These are phyloP conservation scores for Aureoboletus auriporus DNA, from an alignment of 768 basidiomycete genomes.

Conservation along the genomic window DNA sequence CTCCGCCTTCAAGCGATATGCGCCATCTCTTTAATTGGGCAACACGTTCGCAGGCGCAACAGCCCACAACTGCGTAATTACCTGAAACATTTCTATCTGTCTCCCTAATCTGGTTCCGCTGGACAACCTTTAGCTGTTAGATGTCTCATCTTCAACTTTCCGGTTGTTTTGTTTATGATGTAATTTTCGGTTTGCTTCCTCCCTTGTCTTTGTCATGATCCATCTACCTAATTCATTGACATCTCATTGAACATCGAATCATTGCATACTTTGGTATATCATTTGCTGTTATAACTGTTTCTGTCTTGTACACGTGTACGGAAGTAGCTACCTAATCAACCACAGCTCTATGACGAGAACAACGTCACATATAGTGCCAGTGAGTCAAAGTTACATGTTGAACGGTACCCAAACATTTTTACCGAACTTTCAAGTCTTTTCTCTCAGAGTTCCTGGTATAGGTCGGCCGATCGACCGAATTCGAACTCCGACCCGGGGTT, in stretches of 20 bases:
- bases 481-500: too few relatives aligned
- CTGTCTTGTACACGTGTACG: slow-evolving; percentile 25
- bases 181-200: slow-evolving; percentile 22
- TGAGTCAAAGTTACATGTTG: too few relatives aligned
- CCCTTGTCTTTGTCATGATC: slow-evolving; percentile 14
- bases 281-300: slow-evolving; percentile 26
- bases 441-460: too few relatives aligned
- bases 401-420: too few relatives aligned
- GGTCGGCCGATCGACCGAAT: too few relatives aligned
- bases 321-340: slow-evolving; percentile 22
- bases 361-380: not conserved
- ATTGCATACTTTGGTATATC: slow-evolving; percentile 26
- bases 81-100: slow-evolving; percentile 19
- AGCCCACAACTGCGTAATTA: slow-evolving; percentile 34
- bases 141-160: slow-evolving; percentile 14
- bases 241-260: slow-evolving; percentile 24
- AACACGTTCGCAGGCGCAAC: slow-evolving; percentile 48
- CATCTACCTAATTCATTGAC: slow-evolving; percentile 27
- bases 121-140: slow-evolving; percentile 6
- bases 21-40: slow-evolving; percentile 81
- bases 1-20: slow-evolving; percentile 60
- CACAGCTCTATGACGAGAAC: not conserved
- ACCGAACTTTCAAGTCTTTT: too few relatives aligned
- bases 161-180: slow-evolving; percentile 25
- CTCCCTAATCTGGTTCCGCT: slow-evolving; percentile 2